These are phyloP conservation scores for Lycium ferocissimum DNA, from an alignment of 257 asterid species.

Conservation along the genomic window DNA sequence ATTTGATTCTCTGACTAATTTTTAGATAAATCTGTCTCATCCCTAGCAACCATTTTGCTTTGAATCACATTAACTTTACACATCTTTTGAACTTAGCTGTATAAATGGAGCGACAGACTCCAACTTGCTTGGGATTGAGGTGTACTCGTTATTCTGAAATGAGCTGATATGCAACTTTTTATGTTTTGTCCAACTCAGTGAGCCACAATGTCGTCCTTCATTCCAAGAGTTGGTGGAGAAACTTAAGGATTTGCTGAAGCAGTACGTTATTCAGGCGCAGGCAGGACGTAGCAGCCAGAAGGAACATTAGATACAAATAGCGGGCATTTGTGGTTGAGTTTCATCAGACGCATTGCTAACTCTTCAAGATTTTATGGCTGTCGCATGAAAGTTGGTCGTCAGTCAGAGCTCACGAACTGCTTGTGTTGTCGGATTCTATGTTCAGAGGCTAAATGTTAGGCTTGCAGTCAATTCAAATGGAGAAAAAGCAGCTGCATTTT, in stretches of 20 bases:
- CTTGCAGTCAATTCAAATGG: not conserved
- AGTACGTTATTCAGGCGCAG: conserved; percentile 55
- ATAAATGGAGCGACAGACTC: not conserved
- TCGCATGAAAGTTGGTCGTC: not conserved
- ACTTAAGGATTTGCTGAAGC: conserved; percentile 72
- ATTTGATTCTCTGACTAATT: not conserved
- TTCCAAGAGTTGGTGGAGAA: conserved; percentile 79
- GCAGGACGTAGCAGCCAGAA: conserved; percentile 63
- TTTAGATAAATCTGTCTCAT: too few species aligned
- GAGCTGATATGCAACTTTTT: conserved; percentile 14
- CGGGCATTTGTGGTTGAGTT: not conserved
- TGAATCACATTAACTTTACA: not conserved
- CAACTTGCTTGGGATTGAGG: not conserved
- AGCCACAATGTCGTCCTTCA: conserved; percentile 74
- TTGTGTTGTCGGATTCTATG: conserved; percentile 32
- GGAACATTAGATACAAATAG: conserved; percentile 41
- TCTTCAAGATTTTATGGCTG: conserved; percentile 5
- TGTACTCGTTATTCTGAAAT: not conserved
- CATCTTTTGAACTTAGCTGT: not conserved
- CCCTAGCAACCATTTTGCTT: not conserved
- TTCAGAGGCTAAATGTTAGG: conserved; percentile 3
- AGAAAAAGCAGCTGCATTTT: not conserved
- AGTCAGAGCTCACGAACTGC: conserved; percentile 31
- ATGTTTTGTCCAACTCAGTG: conserved; percentile 54
- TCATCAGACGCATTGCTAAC: conserved; percentile 1